Percentiles rank a stretch among this genome's conserved stretches.
Conservation (phyloP, 176 grass and related monocot genomes). For the barley (Hordeum vulgare) region MorexV3_pseudomolecules_assembly NC_058522.1:177859977-177860476, state of each 20-base stretch:
- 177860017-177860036: not conserved
- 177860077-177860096: constrained; percentile 8
- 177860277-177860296: not conserved
- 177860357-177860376: not conserved
- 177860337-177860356: not conserved
- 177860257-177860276: not conserved
- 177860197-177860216: not conserved
- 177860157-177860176: constrained; percentile 47
- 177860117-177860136: not conserved
- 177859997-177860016: not conserved
- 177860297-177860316: not conserved
- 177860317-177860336: not conserved
- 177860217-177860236: constrained; percentile 16
- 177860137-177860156: constrained; percentile 35
- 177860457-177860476: no score
- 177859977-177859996: not conserved
- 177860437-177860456: not conserved
- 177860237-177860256: constrained; percentile 3
- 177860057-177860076: not conserved
- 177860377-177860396: not conserved
- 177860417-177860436: not conserved
- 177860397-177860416: not conserved
- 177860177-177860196: constrained; percentile 26
- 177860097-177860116: not conserved
- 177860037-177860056: not conserved